Evolutionary conservation across 78 protist genomes (phyloP), one percentile per base, ranked within the genome.

Genomic region (Dictyostelium intermedium): DNA sequence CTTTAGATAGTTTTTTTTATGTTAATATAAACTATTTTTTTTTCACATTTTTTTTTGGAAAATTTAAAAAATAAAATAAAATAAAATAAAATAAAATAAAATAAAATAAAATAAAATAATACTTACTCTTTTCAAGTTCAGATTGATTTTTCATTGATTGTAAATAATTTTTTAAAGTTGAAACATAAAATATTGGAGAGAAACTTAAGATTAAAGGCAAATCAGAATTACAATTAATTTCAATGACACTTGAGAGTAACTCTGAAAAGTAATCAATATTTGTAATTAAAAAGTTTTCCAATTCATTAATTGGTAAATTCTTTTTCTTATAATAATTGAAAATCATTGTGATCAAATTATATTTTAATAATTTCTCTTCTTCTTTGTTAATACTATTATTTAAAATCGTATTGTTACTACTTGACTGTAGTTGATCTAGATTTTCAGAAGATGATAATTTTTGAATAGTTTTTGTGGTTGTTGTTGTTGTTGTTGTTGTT

Each of bases 311-410:
- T 61, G 93, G 70, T 8, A 89, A 69, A n/a, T 78, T 43, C 25
- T 80, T 89, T n/a, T 78, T 74, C 32, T 47, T 63, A 50, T 60
- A 89, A 80, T 89, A 89, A 23, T 80, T 89, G 14, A 89, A 69
- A 34, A 89, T 69, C 82, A 35, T 14, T 35, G 79, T 5, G 4
- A 81, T n/a, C 39, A 76, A 30, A 20, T 76, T 76, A 41, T 16
- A 76, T 34, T 76, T 34, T 39, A 76, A 39, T 41, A 76, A 39
- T 37, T 37, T 32, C 7, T 76, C 53, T 37, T 41, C 53, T 76
- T 76, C 82, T 37, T 37, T 76, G 32, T 32, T 76, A 13, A 14
- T 23, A 9, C 32, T 39, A 18, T 5, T 63, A n/a, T 39, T 41
- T 3, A 34, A 34, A 34, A 11, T 25, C 32, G 53, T 10, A 45